Evolutionary conservation across 2,329 filamentous ascomycete genomes (phyloP), one percentile per base, ranked within the genome.

Genomic region (Lanzia echinophila): DNA sequence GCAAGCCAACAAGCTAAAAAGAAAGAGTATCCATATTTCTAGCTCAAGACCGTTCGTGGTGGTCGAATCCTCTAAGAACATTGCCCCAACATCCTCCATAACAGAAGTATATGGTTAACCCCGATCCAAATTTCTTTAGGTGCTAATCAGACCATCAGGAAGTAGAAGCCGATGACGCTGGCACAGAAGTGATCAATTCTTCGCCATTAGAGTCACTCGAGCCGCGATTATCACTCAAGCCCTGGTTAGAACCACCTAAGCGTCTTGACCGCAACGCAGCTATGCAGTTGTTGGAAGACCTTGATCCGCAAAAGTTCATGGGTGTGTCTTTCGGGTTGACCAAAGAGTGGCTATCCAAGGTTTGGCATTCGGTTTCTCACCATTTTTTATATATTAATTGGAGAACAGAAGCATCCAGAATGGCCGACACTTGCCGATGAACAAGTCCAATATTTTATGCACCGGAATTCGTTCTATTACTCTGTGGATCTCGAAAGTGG

Each of bases 311-410:
- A 7, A 53, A 17, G 15, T 22, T 53, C 41, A 32, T 28, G 15
- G 36, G 34, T 12, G 44, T 38, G 19, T 46, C 50, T 15, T 31
- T 48, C 1, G 34, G 50, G 32, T 28, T 48, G 13, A 36, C 33
- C 4, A 48, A 41, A 39, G 38, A 53, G 11, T 53, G 50, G 50
- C 41, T 53, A 33, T 53, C 50, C 47, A 44, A 53, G 50, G 50
- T 53, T 41, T 22, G 20, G 32, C 24, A 33, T 34, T 31, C 28
- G 41, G 13, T 8, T 33, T n/a, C 11, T 10, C n/a, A 13, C 19
- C 15, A 17, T 39, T 33, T 32, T 13, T 19, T 48, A 19, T 6
- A 34, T 24, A 39, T 20, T 53, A n/a, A 53, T 24, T 48, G 33
- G 17, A 34, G 2, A 15, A 24, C 34, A 53, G 50, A 24, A 48